Conservation (phyloP, 2,329 filamentous ascomycete genomes). For the Alternaria triticimaculans region DNA sequence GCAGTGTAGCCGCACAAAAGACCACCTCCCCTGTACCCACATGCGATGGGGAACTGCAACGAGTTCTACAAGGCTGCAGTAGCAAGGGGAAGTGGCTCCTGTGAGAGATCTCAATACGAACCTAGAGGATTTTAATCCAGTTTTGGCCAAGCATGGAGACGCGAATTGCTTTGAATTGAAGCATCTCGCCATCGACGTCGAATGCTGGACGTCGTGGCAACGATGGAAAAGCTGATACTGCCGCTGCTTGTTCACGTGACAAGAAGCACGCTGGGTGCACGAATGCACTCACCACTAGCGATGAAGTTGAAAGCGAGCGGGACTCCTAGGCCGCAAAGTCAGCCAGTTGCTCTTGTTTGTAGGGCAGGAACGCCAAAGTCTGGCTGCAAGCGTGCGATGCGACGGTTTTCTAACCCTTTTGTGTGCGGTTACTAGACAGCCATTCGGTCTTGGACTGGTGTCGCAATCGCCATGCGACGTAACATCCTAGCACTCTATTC, state of each 20-base stretch:
- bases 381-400: constrained; percentile 8
- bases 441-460: constrained; percentile 73
- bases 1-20: constrained; percentile 73
- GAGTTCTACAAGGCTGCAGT: constrained; percentile 1
- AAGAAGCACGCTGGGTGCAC: constrained; percentile 42
- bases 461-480: constrained; percentile 63
- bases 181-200: background rate
- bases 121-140: constrained; percentile 34
- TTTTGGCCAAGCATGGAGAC: constrained; percentile 19
- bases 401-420: constrained; percentile 68
- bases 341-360: constrained; percentile 4
- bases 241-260: constrained; percentile 60
- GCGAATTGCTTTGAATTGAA: constrained; percentile 12
- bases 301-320: constrained; percentile 89
- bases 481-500: constrained; percentile 67
- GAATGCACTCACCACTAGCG: constrained; percentile 80
- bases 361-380: constrained; percentile 1
- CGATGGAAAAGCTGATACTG: constrained; percentile 62
- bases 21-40: constrained; percentile 17
- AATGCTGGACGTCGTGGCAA: background rate
- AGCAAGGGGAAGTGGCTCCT: constrained; percentile 24
- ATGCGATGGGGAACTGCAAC: background rate
- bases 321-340: constrained; percentile 62
- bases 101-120: constrained; percentile 52
- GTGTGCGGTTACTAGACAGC: constrained; percentile 78